Percentiles rank a stretch among this genome's conserved stretches.
These are phyloP conservation scores for Tylopilus plumbeoviolaceoides DNA, from an alignment of 768 basidiomycete genomes.

Conservation along the genomic window DNA sequence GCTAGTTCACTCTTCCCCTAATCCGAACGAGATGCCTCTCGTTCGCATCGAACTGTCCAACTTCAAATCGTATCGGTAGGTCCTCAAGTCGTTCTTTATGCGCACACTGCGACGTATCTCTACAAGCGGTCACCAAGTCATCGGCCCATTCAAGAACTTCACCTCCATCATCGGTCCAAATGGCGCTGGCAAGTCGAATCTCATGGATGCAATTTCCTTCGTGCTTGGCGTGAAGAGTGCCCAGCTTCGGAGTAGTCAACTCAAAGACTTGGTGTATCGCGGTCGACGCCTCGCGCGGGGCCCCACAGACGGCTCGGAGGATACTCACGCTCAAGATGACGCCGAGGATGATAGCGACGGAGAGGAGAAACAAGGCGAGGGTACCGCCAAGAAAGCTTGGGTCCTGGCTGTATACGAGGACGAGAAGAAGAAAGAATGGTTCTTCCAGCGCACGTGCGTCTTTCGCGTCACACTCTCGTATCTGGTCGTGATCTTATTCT, in stretches of 20 bases:
- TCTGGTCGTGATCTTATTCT: background rate
- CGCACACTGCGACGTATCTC: conserved; percentile 4
- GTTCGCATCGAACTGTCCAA: conserved; percentile 86
- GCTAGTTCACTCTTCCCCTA: conserved; percentile 17
- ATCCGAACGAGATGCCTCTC: conserved; percentile 54
- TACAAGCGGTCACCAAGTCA: conserved; percentile 72
- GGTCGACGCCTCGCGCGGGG: conserved; percentile 66
- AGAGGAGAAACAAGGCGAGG: conserved; percentile 59
- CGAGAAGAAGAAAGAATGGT: conserved; percentile 73
- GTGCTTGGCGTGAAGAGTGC: conserved; percentile 95
- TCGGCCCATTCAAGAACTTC: conserved; percentile 90
- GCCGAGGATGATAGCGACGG: conserved; percentile 48
- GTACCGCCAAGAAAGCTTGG: conserved; percentile 90
- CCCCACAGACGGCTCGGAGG: conserved; percentile 40
- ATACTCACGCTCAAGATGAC: conserved; percentile 40
- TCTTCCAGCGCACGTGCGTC: conserved; percentile 87
- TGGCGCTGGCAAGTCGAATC: conserved; percentile 97
- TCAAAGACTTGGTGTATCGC: conserved; percentile 95
- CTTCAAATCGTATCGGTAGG: conserved; percentile 92
- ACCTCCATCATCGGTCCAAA: conserved; percentile 97
- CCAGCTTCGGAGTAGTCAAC: conserved; percentile 86
- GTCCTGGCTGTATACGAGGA: conserved; percentile 91
- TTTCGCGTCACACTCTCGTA: background rate
- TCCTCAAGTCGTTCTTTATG: background rate
- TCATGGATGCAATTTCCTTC: conserved; percentile 99